These are phyloP conservation scores for Jackrogersella minutella DNA, from an alignment of 495 filamentous ascomycete genomes.

Conservation along the genomic window DNA sequence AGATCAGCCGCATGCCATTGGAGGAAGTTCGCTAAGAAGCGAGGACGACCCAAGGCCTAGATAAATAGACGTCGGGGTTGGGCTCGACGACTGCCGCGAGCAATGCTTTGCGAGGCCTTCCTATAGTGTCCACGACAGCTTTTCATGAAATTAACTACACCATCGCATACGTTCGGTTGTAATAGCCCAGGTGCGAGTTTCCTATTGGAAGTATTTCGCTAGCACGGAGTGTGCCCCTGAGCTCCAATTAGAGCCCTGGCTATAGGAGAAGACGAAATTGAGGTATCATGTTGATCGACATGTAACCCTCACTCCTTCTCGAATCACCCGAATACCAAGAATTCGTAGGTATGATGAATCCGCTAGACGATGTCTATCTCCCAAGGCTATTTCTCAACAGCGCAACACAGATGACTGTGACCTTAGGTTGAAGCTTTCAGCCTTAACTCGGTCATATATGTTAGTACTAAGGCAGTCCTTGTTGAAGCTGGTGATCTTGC, in stretches of 20 bases:
- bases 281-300: slow-evolving; percentile 25
- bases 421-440: background rate
- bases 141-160: background rate
- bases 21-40: background rate
- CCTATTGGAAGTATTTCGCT: background rate
- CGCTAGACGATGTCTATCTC: background rate
- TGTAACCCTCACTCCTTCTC: slow-evolving; percentile 5
- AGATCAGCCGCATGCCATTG: background rate
- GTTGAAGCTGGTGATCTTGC: background rate
- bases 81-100: background rate
- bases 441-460: background rate
- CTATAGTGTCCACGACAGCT: background rate
- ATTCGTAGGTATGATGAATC: background rate
- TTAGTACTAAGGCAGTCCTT: background rate
- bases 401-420: background rate
- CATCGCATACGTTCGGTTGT: background rate
- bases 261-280: background rate
- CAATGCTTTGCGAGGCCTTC: background rate
- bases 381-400: background rate
- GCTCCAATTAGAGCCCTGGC: slow-evolving; percentile 1
- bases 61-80: background rate
- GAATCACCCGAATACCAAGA: background rate
- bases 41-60: background rate
- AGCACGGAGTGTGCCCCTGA: slow-evolving; percentile 15
- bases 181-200: background rate